Conservation (phyloP, 441 rosid species). For the Pelargonium cotyledonis region DNA sequence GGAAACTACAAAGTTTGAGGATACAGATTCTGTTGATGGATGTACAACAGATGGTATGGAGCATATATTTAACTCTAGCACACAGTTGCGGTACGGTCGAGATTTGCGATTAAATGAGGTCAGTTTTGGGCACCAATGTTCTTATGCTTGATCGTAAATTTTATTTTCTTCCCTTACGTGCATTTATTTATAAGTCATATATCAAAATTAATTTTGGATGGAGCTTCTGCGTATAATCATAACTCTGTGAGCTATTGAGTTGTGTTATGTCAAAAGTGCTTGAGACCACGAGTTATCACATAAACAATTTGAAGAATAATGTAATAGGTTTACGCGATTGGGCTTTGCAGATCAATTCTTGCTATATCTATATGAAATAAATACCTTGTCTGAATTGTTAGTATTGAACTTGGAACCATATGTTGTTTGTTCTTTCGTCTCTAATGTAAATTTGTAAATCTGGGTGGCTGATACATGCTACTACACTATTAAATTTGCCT, state of each 20-base stretch:
- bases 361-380: neutral
- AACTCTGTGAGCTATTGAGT: too few relatives aligned
- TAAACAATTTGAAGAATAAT: neutral
- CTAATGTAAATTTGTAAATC: neutral
- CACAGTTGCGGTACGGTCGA: constrained; percentile 84
- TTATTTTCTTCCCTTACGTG: constrained; percentile 2
- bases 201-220: neutral
- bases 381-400: neutral
- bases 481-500: neutral
- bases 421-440: neutral
- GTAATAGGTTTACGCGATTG: neutral
- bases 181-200: constrained; percentile 2
- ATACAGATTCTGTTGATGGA: constrained; percentile 70
- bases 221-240: neutral
- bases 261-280: neutral
- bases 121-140: constrained; percentile 14
- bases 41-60: constrained; percentile 95
- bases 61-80: constrained; percentile 84
- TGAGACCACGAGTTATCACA: constrained; percentile 3
- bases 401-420: neutral
- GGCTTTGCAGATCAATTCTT: neutral
- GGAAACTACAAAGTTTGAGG: constrained; percentile 73
- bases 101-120: constrained; percentile 98
- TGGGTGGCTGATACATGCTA: constrained; percentile 7
- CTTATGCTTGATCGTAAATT: constrained; percentile 14